A percentile compares a stretch with the other conserved stretches of the same genome.
Conservation (phyloP, 805 yeast genomes). For the Teunomyces pallodes region DNA sequence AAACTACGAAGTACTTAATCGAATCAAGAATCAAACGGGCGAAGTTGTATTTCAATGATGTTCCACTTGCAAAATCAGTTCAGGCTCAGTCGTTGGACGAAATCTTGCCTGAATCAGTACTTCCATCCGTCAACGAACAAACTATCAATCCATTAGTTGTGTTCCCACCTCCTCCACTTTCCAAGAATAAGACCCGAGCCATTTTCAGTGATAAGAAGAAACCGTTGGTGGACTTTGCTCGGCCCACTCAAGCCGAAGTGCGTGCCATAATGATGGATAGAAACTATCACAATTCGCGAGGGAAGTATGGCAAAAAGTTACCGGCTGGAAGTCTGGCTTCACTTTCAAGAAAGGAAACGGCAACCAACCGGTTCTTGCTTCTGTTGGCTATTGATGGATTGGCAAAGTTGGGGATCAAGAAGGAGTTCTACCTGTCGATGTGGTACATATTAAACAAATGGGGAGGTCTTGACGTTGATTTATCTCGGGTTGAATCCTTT, state of each 20-base stretch:
- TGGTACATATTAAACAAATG: constrained; percentile 34
- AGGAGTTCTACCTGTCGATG: constrained; percentile 27
- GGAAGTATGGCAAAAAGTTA: constrained; percentile 18
- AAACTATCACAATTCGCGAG: constrained; percentile 15
- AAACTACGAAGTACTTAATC: constrained; percentile 11
- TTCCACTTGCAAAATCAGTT: background rate
- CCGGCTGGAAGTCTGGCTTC: constrained; percentile 6
- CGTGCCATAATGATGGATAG: constrained; percentile 13
- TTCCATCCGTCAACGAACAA: constrained; percentile 1
- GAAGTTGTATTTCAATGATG: background rate
- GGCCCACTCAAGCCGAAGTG: constrained; percentile 22
- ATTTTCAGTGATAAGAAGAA: constrained; percentile 23
- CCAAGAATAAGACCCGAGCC: constrained; percentile 22
- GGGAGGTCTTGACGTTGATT: constrained; percentile 29
- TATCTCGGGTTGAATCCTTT: constrained; percentile 2
- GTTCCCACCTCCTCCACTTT: constrained; percentile 29
- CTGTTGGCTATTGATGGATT: constrained; percentile 30
- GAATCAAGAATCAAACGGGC: constrained; percentile 14
- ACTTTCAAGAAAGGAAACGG: constrained; percentile 9
- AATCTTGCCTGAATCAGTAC: background rate
- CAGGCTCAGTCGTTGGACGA: background rate
- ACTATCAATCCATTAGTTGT: constrained; percentile 26
- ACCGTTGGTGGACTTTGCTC: constrained; percentile 31
- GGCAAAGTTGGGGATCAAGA: constrained; percentile 25
- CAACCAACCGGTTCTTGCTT: constrained; percentile 32